Evolutionary conservation across 2,329 filamentous ascomycete genomes (phyloP), one percentile per base, ranked within the genome.

Genomic region (Diaporthe capsici): DNA sequence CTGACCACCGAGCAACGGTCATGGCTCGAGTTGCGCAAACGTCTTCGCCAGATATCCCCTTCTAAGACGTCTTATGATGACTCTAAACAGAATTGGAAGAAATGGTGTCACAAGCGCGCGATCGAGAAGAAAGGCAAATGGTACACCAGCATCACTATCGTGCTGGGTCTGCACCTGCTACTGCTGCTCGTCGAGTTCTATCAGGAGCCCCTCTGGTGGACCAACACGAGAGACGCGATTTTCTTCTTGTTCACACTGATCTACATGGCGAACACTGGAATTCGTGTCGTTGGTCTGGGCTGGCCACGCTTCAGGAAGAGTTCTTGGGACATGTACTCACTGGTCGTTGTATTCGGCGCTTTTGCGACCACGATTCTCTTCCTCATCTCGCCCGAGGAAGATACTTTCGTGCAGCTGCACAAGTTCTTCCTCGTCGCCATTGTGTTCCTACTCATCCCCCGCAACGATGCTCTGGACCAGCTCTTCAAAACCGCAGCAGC

Each of bases 401-500:
- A 90, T 71, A 87, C 89, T 2, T 95, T 96, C 79, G 88, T 93
- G 47, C 94, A 96, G 84, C 86, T 98, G 44, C 95, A 98, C 87
- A 99, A 99, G 84, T 91, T 98, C 76, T 98, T 98, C 83, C 89
- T 99, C 44, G 97, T 98, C 28, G 93, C 95, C 12, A 94, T 98
- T 73, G 93, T 97, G 3, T 89, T 98, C 12, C 88, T 99, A 71
- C 90, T 99, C 47, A 99, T 99, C 77, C 97, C 97, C 1, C 92
- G 97, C 71, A 99, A 99, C 82, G 97, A 99, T 80, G 96, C 98
- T 68, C 90, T 99, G 31, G 97, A 99, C 82, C 97, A 99, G 83
- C 91, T 99, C 0, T 99, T 99, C 91, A 99, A 99, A 84, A 99
- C 97, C 2, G 97, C 96, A 0, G 97, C 97, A 15, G 97, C 96